These are phyloP conservation scores for Cunninghamia lanceolata DNA, from an alignment of 75 land plant genomes.

Conservation along the genomic window DNA sequence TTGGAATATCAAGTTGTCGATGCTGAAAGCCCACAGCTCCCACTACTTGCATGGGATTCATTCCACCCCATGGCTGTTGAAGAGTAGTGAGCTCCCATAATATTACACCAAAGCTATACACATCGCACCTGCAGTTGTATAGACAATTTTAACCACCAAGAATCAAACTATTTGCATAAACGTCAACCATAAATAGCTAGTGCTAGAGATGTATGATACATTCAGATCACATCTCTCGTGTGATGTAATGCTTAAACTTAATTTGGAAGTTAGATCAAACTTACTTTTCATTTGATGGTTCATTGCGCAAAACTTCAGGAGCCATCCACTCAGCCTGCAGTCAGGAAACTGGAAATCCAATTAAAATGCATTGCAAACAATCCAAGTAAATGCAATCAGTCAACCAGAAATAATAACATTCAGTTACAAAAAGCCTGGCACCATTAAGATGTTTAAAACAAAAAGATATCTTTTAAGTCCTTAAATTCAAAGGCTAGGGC, in stretches of 20 bases:
- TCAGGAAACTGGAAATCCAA: neutral
- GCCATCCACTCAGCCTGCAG: slow-evolving; percentile 98
- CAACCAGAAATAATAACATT: neutral
- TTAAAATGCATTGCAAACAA: neutral
- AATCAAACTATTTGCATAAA: slow-evolving; percentile 6
- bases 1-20: slow-evolving; percentile 86
- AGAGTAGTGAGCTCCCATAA: slow-evolving; percentile 84
- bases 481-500: neutral
- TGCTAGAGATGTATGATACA: neutral
- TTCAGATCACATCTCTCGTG: neutral
- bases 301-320: slow-evolving; percentile 89
- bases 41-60: slow-evolving; percentile 97
- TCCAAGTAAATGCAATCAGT: neutral
- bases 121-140: slow-evolving; percentile 65
- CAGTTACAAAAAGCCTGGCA: neutral
- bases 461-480: neutral
- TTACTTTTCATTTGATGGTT: slow-evolving; percentile 95
- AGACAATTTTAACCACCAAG: slow-evolving; percentile 3
- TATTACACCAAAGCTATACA: slow-evolving; percentile 88
- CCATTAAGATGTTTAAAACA: neutral
- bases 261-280: slow-evolving; percentile 1
- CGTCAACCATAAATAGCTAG: neutral
- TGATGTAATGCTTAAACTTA: neutral
- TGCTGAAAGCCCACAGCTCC: slow-evolving; percentile 95
- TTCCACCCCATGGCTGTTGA: slow-evolving; percentile 90